phyloP scores from a whole-genome alignment of 2,329 filamentous ascomycete genomes.

The Exophiala lecanii-corni region DNA sequence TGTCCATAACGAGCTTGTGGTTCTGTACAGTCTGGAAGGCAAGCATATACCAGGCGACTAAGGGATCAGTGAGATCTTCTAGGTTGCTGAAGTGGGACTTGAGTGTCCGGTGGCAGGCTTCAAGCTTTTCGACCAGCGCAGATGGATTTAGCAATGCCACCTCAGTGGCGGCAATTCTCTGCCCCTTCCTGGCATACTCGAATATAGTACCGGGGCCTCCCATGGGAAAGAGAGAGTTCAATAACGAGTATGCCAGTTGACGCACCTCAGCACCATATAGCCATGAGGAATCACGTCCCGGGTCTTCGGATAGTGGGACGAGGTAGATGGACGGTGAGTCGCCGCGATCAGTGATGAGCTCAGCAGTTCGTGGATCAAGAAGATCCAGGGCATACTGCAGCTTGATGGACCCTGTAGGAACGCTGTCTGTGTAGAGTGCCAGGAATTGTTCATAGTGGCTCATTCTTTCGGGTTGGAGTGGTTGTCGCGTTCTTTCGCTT shows the following conservation, averaged over 20 bases:
- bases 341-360: slow-evolving; percentile 43
- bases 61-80: neutral
- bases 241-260: slow-evolving; percentile 52
- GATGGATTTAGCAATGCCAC: neutral
- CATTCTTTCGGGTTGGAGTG: slow-evolving; percentile 13
- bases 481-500: slow-evolving; percentile 30
- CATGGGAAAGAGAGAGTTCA: neutral
- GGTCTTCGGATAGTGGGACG: slow-evolving; percentile 58
- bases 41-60: slow-evolving; percentile 17
- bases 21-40: slow-evolving; percentile 11
- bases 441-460: neutral
- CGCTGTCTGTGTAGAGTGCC: neutral
- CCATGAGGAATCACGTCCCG: slow-evolving; percentile 55
- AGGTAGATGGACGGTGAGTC: slow-evolving; percentile 53
- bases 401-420: neutral
- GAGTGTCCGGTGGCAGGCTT: neutral
- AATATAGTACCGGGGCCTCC: slow-evolving; percentile 10
- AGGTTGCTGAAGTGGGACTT: neutral
- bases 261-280: slow-evolving; percentile 48
- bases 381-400: slow-evolving; percentile 13
- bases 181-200: slow-evolving; percentile 24
- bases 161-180: slow-evolving; percentile 29
- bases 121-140: neutral
- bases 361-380: slow-evolving; percentile 49
- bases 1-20: slow-evolving; percentile 10